Evolutionary conservation across 2,329 filamentous ascomycete genomes (phyloP), one percentile per base, ranked within the genome.

Genomic region (Ophiostoma perfectum): DNA sequence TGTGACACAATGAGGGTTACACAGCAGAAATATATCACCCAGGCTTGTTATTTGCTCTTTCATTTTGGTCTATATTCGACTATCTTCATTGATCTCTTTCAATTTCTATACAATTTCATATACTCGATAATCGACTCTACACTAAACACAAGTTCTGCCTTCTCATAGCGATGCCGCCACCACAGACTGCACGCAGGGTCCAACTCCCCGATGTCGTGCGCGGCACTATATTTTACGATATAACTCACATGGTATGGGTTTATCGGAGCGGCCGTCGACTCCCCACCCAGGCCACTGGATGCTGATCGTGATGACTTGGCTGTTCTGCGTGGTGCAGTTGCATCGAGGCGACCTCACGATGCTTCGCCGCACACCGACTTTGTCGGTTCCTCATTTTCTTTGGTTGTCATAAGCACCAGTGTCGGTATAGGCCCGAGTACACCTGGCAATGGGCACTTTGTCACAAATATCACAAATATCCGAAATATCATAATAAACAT

Each of bases 361-460:
- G 49, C n/a, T 55, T 55, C 49, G 11, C n/a, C 49, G 49, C 49
- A 55, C 49, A 55, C 49, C 49, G 49, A 55, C 49, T 58, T 38
- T 58, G 41, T 66, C 42, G 14, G 3, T 36, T 38, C 44, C 12
- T 7, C n/a, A 42, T 42, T n/a, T 1, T 52, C 14, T 44, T 44
- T 27, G 27, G 42, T 4, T 4, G 42, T 12, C 8, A 27, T 27
- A 44, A 44, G 5, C 12, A 4, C 45, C 14, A 47, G 45, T 6
- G n/a, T 47, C 12, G 14, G n/a, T 47, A 27, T 55, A 27, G 49
- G 12, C 49, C 49, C 49, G 49, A 18, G n/a, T 36, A 36, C 27
- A 55, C 18, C 18, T 9, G 45, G 12, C 12, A 18, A 55, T 27
- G 45, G 49, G 49, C 49, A 18, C 9, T 55, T 18, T 47, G 49